Conservation (phyloP, 2,329 filamentous ascomycete species). For the Trichophyton verrucosum region DNA sequence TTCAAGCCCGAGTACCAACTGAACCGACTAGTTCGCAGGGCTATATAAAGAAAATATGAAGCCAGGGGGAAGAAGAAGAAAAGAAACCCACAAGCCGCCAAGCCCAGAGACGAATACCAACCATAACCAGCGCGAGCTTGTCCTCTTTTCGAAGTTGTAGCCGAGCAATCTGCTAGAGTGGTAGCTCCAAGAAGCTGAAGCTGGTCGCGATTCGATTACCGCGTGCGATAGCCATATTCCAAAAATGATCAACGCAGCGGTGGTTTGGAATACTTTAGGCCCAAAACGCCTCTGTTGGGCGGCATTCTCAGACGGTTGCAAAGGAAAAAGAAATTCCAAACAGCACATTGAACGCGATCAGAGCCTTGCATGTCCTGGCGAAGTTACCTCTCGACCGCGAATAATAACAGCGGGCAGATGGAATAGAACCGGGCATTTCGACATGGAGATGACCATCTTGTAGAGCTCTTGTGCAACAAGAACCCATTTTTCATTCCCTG, state of each 20-base stretch:
- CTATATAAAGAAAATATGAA: background rate
- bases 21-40: background rate
- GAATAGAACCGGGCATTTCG: background rate
- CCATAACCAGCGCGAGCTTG: constrained; percentile 13
- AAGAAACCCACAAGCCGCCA: constrained; percentile 15
- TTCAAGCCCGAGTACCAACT: background rate
- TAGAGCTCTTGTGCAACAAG: background rate
- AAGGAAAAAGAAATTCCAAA: constrained; percentile 14
- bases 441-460: background rate
- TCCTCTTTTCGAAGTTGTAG: constrained; percentile 15
- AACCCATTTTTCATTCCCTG: background rate
- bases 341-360: constrained; percentile 9
- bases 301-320: constrained; percentile 18
- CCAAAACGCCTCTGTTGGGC: constrained; percentile 17
- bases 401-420: background rate
- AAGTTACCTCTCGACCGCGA: background rate
- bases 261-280: constrained; percentile 15
- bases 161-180: constrained; percentile 15
- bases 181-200: constrained; percentile 16
- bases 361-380: background rate
- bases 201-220: constrained; percentile 19
- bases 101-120: constrained; percentile 13
- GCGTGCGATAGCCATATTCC: constrained; percentile 16
- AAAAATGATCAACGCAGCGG: constrained; percentile 14
- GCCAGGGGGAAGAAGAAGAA: background rate